Evolutionary conservation across 1,284 basidiomycete species (phyloP), one percentile per base, ranked within the genome.

Genomic region (Rhodotorula sp.): DNA sequence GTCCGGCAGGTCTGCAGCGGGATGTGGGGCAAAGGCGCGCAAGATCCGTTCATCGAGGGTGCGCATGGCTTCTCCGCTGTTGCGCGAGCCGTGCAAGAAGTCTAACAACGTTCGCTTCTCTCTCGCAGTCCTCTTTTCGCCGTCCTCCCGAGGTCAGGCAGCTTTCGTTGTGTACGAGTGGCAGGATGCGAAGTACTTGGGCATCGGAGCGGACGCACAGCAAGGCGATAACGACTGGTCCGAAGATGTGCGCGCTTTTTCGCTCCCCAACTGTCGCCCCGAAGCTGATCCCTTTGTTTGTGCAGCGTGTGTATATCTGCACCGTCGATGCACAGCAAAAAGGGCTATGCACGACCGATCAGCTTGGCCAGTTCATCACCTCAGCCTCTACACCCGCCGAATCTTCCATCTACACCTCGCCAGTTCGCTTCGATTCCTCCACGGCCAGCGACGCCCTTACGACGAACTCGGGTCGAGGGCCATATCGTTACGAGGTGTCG

Each of bases 151-250:
- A 76, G 95, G 95, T n/a, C 91, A 94, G 78, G 84, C 97, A 37
- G 91, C 95, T 24, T 88, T 95, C 83, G 89, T 96, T 66, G 87
- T 99, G 58, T 99, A 98, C 79, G 95, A 99, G 81, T 98, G 94
- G 91, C 79, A 83, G 40, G 95, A 99, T 78, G 88, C 89, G 59
- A 82, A 84, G 64, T 92, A 90, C 78, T 84, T 99, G 18, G 95
- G 95, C 46, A 90, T 81, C 34, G 77, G 80, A n/a, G 67, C 67
- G 4, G 53, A 67, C 24, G 72, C 78, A 3, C 62, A 59, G 22
- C 44, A 55, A 48, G 58, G 37, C 7, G 64, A 69, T n/a, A 81
- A 81, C 59, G 73, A 76, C 10, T 80, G 80, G 78, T 62, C 77
- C 40, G 71, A 71, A 63, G 66, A 77, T 54, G 76, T 81, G 70